phyloP scores from a whole-genome alignment of 495 filamentous ascomycete genomes.

The Pyrenopolyporus hunteri region DNA sequence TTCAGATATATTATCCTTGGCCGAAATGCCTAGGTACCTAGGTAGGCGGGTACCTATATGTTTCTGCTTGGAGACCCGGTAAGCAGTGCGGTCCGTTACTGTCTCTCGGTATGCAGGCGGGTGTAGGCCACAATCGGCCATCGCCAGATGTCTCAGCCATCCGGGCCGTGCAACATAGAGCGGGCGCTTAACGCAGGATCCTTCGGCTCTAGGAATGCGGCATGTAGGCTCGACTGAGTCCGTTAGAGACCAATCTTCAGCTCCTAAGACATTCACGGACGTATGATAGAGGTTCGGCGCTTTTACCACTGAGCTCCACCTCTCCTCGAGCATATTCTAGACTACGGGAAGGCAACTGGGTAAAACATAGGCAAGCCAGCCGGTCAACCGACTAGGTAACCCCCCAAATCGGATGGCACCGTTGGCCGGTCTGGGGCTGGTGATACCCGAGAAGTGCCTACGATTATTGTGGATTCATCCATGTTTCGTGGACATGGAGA shows the following conservation, averaged over 20 bases:
- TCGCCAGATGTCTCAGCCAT: conserved; percentile 24
- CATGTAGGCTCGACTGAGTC: background rate
- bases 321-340: conserved; percentile 1
- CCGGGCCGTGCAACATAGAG: conserved; percentile 16
- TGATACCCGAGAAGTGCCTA: conserved; percentile 1
- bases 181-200: conserved; percentile 29
- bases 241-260: conserved; percentile 21
- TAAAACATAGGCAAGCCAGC: background rate
- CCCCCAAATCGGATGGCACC: background rate
- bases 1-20: too few species aligned
- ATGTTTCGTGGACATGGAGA: conserved; percentile 6
- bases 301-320: conserved; percentile 17
- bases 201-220: background rate
- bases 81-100: too few species aligned
- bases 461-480: conserved; percentile 5
- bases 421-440: conserved; percentile 9
- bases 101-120: background rate
- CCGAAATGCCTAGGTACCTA: too few species aligned
- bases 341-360: conserved; percentile 13
- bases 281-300: conserved; percentile 25
- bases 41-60: too few species aligned
- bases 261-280: conserved; percentile 18
- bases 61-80: too few species aligned
- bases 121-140: conserved; percentile 10
- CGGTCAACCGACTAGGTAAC: background rate